Evolutionary conservation across 2,329 filamentous ascomycete species (phyloP), one percentile per base, ranked within the genome.

Genomic region (Neurospora crassa): DNA sequence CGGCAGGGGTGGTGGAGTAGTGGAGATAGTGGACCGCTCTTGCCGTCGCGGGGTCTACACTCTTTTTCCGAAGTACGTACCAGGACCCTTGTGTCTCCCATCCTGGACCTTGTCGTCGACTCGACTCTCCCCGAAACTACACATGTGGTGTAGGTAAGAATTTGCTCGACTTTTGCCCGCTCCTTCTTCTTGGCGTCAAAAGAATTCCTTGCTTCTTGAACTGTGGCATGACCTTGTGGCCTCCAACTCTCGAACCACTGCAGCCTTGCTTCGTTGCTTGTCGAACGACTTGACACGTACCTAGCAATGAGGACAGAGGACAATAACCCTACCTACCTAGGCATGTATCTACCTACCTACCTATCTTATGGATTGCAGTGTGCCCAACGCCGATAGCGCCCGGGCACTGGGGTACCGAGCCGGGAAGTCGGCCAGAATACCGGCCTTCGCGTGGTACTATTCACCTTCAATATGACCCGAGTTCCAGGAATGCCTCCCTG

Each of bases 11-110:
- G 16, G 8, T 63, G 53, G 24, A 63, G 53, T 63, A 63, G 29
- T 63, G 53, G 53, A n/a, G 53, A 37, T 34, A n/a, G 53, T 37
- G 53, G 53, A 34, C 29, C 24, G 53, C 34, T 63, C 53, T 63
- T 69, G 20, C 68, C 43, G 34, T 71, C 68, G 73, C 72, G 72
- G 72, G 73, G 73, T 70, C 69, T 69, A 68, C 71, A 69, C 47
- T 63, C 24, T 34, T 14, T 34, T 29, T 34, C 24, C 24, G 53
- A n/a, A 16, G 53, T 34, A 63, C 53, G 53, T 63, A 63, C 29
- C 53, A 3, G 16, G 34, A 37, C 24, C 53, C 53, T n/a, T 18
- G 53, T 29, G 24, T 8, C 24, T 34, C 18, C 7, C 12, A 53
- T 53, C 47, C 20, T 29, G 20, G 12, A 59, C 47, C 47, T 16